Evolutionary conservation across 2,329 filamentous ascomycete genomes (phyloP), one percentile per base, ranked within the genome.

Genomic region (Helotiales sp.): DNA sequence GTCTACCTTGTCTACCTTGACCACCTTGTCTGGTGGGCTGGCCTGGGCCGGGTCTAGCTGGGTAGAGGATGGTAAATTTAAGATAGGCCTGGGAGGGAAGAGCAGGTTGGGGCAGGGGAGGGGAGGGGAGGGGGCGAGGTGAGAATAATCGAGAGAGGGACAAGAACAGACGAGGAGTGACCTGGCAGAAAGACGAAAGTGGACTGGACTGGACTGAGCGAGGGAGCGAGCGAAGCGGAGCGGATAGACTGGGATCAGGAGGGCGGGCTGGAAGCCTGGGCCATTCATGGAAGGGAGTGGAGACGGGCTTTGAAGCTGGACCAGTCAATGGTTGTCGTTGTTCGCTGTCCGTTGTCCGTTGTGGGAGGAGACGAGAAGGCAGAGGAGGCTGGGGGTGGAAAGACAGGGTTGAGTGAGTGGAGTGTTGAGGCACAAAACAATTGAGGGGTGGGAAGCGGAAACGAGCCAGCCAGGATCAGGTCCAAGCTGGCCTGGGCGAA

Each of bases 321-420:
- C 28, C 40, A 45, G 40, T 45, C 40, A 45, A n/a, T 20, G 40
- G 6, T 15, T 8, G 34, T n/a, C n/a, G n/a, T n/a, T 45, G 40
- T 10, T 20, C 17, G 40, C 20, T 34, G 28, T 34, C 52, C 52
- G 49, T 52, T 30, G 52, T 57, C 17, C 13, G 30, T 10, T 4
- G 34, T 37, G 61, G 32, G 49, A 32, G 40, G 43, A 26, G 37
- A 13, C 15, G n/a, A 26, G 34, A 26, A 17, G 11, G 40, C 7
- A 22, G 54, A 58, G 28, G 47, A 45, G 47, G 54, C 54, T 54
- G 45, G 65, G 34, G 64, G 40, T 10, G 13, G 47, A 50, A 60
- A 47, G 57, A 20, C 13, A 30, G 40, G 37, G 57, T 2, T 3
- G n/a, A 24, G 13, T 26, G 54, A 40, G 34, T 45, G 43, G 2